These are phyloP conservation scores for Mallotus japonicus DNA, from an alignment of 441 rosid genomes.

Conservation along the genomic window DNA sequence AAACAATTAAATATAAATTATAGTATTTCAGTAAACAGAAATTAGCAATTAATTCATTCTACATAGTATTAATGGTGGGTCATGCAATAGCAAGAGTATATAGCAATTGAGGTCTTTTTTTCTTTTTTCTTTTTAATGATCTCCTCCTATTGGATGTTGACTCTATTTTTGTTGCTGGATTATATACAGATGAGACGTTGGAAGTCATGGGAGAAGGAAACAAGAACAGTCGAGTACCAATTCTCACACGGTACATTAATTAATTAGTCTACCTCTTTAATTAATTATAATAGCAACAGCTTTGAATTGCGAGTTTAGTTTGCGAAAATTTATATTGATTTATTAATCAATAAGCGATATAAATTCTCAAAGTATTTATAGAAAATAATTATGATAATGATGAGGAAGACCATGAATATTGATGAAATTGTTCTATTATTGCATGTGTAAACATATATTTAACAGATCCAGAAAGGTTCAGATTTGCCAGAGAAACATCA, in stretches of 20 bases:
- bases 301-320: neutral
- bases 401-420: neutral
- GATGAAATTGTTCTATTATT: neutral
- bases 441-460: neutral
- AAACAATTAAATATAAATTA: too few relatives aligned
- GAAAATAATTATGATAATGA: neutral
- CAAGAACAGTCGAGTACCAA: constrained; percentile 69
- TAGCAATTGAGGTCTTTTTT: too few relatives aligned
- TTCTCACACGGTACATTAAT: constrained; percentile 73
- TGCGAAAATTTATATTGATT: too few relatives aligned
- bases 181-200: constrained; percentile 75
- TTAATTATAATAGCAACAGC: neutral
- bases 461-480: constrained; percentile 95
- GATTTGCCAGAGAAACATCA: constrained; percentile 92
- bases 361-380: too few relatives aligned
- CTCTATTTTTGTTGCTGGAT: neutral
- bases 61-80: too few relatives aligned
- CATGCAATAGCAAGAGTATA: too few relatives aligned
- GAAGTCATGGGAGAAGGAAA: constrained; percentile 81
- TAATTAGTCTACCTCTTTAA: constrained; percentile 24
- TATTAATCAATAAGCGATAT: too few relatives aligned
- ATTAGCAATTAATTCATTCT: too few relatives aligned
- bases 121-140: neutral
- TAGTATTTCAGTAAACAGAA: too few relatives aligned
- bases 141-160: neutral